These are phyloP conservation scores for Aspergillus intermedius DNA, from an alignment of 2,329 filamentous ascomycete genomes.

Conservation along the genomic window DNA sequence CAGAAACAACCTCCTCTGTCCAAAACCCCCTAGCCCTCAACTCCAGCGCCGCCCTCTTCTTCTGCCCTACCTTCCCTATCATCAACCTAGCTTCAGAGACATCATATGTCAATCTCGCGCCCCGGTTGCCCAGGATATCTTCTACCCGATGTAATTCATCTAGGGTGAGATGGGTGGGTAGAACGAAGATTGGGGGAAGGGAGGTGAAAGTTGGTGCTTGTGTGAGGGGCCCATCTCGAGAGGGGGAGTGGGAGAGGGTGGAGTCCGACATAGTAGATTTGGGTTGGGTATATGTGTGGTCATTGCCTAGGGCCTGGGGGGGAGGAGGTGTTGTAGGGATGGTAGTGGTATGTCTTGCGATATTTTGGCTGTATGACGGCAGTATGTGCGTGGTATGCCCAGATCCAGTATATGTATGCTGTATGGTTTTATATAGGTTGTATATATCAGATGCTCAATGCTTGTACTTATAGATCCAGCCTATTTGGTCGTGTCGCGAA, in stretches of 20 bases:
- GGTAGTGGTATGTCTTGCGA: not conserved
- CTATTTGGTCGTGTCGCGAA: not conserved
- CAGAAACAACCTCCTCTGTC: constrained; percentile 31
- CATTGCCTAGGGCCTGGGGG: too few species aligned
- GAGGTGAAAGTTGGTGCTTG: constrained; percentile 25
- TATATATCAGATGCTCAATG: not conserved
- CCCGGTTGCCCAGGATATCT: constrained; percentile 50
- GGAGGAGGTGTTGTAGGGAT: not conserved
- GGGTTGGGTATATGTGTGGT: not conserved
- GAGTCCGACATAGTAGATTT: not conserved
- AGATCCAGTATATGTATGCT: not conserved
- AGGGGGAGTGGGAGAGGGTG: not conserved
- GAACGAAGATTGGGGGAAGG: constrained; percentile 63
- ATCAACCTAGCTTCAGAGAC: constrained; percentile 65
- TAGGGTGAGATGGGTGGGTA: constrained; percentile 61
- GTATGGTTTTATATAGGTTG: too few species aligned
- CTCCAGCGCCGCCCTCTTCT: constrained; percentile 69
- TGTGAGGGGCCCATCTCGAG: not conserved
- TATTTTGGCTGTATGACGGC: not conserved
- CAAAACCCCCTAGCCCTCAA: constrained; percentile 60
- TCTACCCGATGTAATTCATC: constrained; percentile 60
- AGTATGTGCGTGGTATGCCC: not conserved
- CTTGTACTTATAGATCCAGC: not conserved
- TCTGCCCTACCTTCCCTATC: constrained; percentile 64
- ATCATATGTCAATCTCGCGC: constrained; percentile 62